A percentile compares a stretch with the other conserved stretches of the same genome.
These are phyloP conservation scores for Geosmithia putterillii DNA, from an alignment of 2,329 filamentous ascomycete species.

Conservation along the genomic window DNA sequence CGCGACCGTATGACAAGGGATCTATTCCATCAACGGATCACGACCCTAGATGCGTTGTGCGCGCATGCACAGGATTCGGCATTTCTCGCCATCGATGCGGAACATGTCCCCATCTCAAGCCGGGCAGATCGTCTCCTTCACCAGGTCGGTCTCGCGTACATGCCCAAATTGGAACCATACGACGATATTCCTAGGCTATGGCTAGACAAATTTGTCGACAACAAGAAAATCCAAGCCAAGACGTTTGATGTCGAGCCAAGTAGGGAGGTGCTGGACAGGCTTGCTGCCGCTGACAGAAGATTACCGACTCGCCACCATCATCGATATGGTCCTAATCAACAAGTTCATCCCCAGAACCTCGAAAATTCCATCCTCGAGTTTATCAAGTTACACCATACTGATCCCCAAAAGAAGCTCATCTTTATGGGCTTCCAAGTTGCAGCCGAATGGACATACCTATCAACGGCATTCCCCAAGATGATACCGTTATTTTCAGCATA, in stretches of 20 bases:
- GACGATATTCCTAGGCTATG: neutral
- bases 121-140: constrained; percentile 6
- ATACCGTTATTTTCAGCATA: constrained; percentile 7
- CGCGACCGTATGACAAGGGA: too few species aligned
- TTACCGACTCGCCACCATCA: constrained; percentile 5
- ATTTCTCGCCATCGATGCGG: constrained; percentile 6
- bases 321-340: constrained; percentile 5
- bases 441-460: constrained; percentile 7
- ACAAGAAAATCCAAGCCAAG: constrained; percentile 1
- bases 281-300: neutral
- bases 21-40: constrained; percentile 6
- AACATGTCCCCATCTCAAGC: constrained; percentile 5
- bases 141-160: constrained; percentile 8
- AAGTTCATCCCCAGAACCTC: neutral
- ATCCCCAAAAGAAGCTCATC: neutral
- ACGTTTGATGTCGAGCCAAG: constrained; percentile 3
- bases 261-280: neutral
- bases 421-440: constrained; percentile 6
- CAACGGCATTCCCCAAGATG: neutral
- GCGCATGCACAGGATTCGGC: constrained; percentile 2
- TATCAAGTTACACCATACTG: neutral
- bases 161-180: neutral
- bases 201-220: constrained; percentile 2
- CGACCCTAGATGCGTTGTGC: neutral
- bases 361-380: constrained; percentile 3